Base-by-base conservation (phyloP, 352 stramenopile genomes). In the Achlya hypogyna region DNA sequence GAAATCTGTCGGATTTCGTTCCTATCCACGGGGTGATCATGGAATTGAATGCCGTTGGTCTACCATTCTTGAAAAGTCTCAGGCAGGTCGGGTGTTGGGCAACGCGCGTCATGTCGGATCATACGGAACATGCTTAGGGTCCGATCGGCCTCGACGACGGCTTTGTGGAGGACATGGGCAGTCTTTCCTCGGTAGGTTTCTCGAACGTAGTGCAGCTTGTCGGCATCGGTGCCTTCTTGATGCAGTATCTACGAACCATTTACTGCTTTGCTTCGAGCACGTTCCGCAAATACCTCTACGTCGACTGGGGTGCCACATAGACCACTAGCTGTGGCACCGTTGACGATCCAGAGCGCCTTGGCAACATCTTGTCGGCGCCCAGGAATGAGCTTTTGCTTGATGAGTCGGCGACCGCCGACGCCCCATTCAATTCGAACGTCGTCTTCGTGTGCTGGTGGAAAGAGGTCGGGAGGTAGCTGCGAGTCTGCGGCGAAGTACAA, bases 11-110 rank as follows among this genome's bases (percentile, higher is more conserved):
- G 25, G 12, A 56, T n/a, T 56, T 56, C 49, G 49, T 56, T 56
- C 49, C 49, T 56, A 56, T 56, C 8, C 31, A 16, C 16, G 29
- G 16, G 31, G 29, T 34, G 16, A n/a, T 45, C n/a, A 3, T 45
- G 2, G n/a, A 45, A 45, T 10, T n/a, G 2, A 10, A 18, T 45
- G 38, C 14, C 2, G 38, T 42, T 54, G 23, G 6, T 16, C 6
- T 56, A 56, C 49, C 49, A 56, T 35, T 56, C 49, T 56, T 56
- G 49, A 38, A 56, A 31, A 2, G 25, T 35, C 12, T 38, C 49
- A 31, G n/a, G 29, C 6, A 3, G 25, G 31, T 56, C 29, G 38
- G 38, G 38, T 18, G 38, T 45, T 10, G 38, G 38, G 2, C 38
- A 18, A 3, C 14, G 38, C 38, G 38, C 38, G 6, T 45, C 38